Evolutionary conservation across 2,329 filamentous ascomycete genomes (phyloP), one percentile per base, ranked within the genome.

Genomic region (Paracoccidioides brasiliensis): DNA sequence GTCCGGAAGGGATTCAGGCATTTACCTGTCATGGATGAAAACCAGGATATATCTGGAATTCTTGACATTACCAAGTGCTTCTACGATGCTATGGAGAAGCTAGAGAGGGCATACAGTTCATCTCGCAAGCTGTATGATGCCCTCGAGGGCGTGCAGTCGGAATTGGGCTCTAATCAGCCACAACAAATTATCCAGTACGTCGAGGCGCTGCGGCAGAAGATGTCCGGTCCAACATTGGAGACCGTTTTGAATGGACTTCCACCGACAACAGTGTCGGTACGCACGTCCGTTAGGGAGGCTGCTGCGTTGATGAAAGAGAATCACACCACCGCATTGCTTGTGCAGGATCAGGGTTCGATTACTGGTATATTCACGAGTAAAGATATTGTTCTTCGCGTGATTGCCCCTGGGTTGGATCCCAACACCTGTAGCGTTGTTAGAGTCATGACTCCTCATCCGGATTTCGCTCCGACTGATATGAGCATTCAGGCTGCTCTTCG

Each of bases 331-430:
- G 93, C 93, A 48, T 85, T 98, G 44, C 77, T 98, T 56, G 93
- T 98, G 14, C 90, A 96, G 73, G 93, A 98, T 70, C 89, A 95
- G 71, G 90, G 91, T 55, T 88, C 90, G 45, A 97, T 98, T 68
- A 98, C 93, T 54, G 93, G 93, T 74, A 98, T 98, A 68, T 98
- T 98, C 70, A 98, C 93, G 57, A 97, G 93, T 77, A 98, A 98
- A 76, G 93, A 98, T 74, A 91, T 98, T 52, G 93, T 98, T 57
- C 80, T 98, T 57, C 89, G 93, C 71, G 93, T 98, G 58, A 98
- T 98, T 74, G 93, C 93, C 55, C 93, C 93, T 52, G 93, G 93
- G 15, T 80, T 98, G 57, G 93, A 98, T 70, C 93, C 93, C 48
- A 80, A 83, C 58, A 97, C 86, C 66, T 98, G 93, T 80, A 97